Evolutionary conservation across 2,329 filamentous ascomycete genomes (phyloP).

Genomic region (Alternaria alternata): DNA sequence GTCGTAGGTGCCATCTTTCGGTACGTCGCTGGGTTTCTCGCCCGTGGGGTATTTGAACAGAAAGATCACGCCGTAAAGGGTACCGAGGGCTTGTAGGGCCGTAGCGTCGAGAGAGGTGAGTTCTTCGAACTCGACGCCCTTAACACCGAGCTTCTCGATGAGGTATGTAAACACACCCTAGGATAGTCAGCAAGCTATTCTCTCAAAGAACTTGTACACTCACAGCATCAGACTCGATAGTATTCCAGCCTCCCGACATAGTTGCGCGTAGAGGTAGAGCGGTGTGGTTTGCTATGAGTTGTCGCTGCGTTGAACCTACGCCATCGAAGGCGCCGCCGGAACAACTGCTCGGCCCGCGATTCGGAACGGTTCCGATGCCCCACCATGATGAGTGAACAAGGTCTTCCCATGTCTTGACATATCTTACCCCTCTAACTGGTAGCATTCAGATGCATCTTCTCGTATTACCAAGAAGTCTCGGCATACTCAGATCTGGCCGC

Average conservation of each 20-base stretch:
- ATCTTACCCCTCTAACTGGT: neutral
- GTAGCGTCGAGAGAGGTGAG: conserved; percentile 86
- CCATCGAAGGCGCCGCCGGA: conserved; percentile 27
- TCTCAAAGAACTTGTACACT: conserved; percentile 40
- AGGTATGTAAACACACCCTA: conserved; percentile 97
- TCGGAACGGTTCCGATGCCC: conserved; percentile 29
- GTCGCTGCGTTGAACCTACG: conserved; percentile 18
- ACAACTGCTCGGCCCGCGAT: conserved; percentile 20
- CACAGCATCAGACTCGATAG: conserved; percentile 73
- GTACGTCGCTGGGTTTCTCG: conserved; percentile 68
- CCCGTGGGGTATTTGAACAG: conserved; percentile 95
- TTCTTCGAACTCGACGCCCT: conserved; percentile 96
- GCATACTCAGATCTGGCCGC: neutral
- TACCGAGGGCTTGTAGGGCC: conserved; percentile 68
- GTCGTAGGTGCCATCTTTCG: conserved; percentile 85
- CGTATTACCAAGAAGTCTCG: neutral
- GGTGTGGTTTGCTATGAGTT: conserved; percentile 15
- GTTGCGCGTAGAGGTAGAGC: conserved; percentile 1
- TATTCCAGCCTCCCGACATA: conserved; percentile 34
- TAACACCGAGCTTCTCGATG: conserved; percentile 89
- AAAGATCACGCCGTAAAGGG: conserved; percentile 92
- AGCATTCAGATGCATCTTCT: neutral
- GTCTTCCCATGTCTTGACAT: neutral
- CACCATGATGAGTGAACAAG: conserved; percentile 1
- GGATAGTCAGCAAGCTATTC: conserved; percentile 13